Conservation (phyloP, 805 yeast genomes). For the Metschnikowia baotianmanensis region DNA sequence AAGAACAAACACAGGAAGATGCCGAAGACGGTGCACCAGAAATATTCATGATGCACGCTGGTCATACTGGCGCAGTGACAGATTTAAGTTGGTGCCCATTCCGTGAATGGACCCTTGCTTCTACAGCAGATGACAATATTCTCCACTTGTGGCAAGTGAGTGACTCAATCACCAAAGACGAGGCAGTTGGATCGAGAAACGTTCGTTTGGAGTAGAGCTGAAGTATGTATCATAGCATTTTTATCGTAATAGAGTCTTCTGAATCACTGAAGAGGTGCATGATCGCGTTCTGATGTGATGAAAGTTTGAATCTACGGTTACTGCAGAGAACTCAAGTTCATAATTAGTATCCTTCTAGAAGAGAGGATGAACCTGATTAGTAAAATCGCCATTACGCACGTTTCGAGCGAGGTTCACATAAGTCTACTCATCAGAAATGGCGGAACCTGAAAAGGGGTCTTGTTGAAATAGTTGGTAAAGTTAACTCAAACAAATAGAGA, state of each 20-base stretch:
- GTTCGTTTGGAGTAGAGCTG: constrained; percentile 25
- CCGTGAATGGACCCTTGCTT: constrained; percentile 74
- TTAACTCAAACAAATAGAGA: too few species aligned
- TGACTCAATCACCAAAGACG: constrained; percentile 26
- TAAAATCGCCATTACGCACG: too few species aligned
- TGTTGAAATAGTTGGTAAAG: too few species aligned
- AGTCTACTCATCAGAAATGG: too few species aligned
- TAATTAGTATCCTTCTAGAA: too few species aligned
- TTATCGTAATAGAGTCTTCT: not conserved
- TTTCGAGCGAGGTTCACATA: too few species aligned
- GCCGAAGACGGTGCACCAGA: constrained; percentile 92
- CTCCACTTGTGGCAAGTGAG: constrained; percentile 58
- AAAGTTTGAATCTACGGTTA: too few species aligned
- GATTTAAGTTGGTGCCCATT: constrained; percentile 71
- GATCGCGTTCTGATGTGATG: not conserved
- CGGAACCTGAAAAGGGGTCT: too few species aligned
- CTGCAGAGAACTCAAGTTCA: too few species aligned
- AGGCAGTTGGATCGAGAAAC: constrained; percentile 14
- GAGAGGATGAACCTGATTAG: too few species aligned
- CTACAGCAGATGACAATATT: constrained; percentile 60
- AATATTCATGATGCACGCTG: constrained; percentile 87
- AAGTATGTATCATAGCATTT: not conserved
- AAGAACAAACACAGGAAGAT: constrained; percentile 82
- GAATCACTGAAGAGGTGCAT: not conserved
- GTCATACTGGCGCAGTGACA: constrained; percentile 75